A percentile compares a stretch with the other conserved stretches of the same genome.
phyloP scores from a whole-genome alignment of 192 early-diverging fungal genomes.

The Martensiomyces pterosporus region DNA sequence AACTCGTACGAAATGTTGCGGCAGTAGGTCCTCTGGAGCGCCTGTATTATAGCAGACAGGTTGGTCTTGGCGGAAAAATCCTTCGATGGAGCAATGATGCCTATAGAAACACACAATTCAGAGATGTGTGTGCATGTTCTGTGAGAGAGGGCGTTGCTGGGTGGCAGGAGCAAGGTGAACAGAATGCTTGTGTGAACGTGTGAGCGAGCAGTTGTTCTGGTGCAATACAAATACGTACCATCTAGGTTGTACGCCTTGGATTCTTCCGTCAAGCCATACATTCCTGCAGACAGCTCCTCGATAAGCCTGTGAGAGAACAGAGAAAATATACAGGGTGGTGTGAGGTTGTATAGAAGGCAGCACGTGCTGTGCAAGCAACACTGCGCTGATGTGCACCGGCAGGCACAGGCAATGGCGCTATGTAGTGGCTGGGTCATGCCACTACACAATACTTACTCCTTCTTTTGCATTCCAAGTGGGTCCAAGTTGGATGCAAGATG shows the following conservation, averaged over 20 bases:
- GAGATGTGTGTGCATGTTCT: constrained; percentile 25
- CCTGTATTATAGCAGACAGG: constrained; percentile 23
- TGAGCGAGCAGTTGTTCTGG: too few species aligned
- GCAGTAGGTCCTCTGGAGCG: constrained; percentile 66
- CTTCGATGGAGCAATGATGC: constrained; percentile 25
- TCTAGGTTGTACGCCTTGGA: constrained; percentile 28
- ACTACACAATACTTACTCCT: constrained; percentile 53
- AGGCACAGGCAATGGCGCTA: too few species aligned
- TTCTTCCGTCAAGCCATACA: constrained; percentile 72
- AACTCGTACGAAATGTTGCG: constrained; percentile 90
- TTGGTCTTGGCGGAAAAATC: constrained; percentile 10
- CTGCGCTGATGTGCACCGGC: too few species aligned
- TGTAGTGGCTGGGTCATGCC: too few species aligned
- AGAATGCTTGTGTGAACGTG: too few species aligned
- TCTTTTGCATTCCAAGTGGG: constrained; percentile 66
- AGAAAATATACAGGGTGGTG: too few species aligned
- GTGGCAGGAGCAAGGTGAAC: too few species aligned
- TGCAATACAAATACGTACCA: constrained; percentile 12
- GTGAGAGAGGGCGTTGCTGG: constrained; percentile 18
- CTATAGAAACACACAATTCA: constrained; percentile 12
- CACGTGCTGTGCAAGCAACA: too few species aligned
- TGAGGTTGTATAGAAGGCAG: too few species aligned
- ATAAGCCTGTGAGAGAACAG: constrained; percentile 55
- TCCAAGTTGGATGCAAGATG: constrained; percentile 81
- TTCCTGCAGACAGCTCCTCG: constrained; percentile 55